phyloP scores from a whole-genome alignment of 805 yeast species.

The Ogataea chonburiensis region DNA sequence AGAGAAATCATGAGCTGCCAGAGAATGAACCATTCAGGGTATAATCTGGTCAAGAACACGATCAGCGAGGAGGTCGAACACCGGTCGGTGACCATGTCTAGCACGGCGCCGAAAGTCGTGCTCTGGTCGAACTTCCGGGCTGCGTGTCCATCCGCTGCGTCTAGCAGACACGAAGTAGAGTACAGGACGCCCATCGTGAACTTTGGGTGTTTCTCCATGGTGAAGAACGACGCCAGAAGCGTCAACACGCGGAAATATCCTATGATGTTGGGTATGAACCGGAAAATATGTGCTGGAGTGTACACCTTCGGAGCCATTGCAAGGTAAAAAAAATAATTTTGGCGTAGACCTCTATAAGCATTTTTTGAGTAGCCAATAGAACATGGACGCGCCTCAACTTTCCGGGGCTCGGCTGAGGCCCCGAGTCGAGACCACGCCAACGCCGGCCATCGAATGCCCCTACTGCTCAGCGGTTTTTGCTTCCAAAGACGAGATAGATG shows the following conservation, averaged over 20 bases:
- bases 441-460: slow-evolving; percentile 5
- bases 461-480: slow-evolving; percentile 2
- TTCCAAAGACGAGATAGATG: slow-evolving; percentile 1
- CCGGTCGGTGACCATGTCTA: slow-evolving; percentile 98
- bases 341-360: slow-evolving; percentile 1
- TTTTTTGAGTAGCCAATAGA: slow-evolving; percentile 1
- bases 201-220: slow-evolving; percentile 83
- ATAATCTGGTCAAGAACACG: slow-evolving; percentile 77
- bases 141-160: slow-evolving; percentile 95
- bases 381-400: slow-evolving; percentile 2
- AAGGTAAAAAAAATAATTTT: slow-evolving; percentile 3
- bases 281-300: slow-evolving; percentile 47
- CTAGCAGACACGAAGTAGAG: slow-evolving; percentile 85
- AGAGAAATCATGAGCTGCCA: slow-evolving; percentile 86
- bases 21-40: slow-evolving; percentile 63
- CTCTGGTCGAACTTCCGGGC: slow-evolving; percentile 89
- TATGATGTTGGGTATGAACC: slow-evolving; percentile 86
- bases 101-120: slow-evolving; percentile 90
- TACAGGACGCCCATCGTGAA: slow-evolving; percentile 70
- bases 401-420: slow-evolving; percentile 6
- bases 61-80: slow-evolving; percentile 94
- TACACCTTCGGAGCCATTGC: slow-evolving; percentile 13
- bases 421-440: not conserved
- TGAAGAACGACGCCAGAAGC: slow-evolving; percentile 72
- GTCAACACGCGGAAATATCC: slow-evolving; percentile 85